Conservation (phyloP, 129 eudicot genomes). For the Sambucus nigra region DNA sequence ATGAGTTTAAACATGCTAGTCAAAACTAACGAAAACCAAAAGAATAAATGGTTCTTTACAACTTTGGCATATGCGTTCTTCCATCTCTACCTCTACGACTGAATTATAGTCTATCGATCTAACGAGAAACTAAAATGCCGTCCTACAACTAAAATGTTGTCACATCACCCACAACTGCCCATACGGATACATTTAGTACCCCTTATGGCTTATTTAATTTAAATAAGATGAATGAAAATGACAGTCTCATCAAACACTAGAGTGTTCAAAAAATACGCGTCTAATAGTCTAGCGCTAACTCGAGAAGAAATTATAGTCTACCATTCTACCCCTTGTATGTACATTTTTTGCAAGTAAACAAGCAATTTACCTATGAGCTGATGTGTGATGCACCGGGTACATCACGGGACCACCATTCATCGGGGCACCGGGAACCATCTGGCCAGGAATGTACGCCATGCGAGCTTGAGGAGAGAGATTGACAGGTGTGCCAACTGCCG, state of each 20-base stretch:
- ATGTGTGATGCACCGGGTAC: slow-evolving; percentile 39
- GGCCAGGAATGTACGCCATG: slow-evolving; percentile 45
- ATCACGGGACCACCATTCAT: slow-evolving; percentile 39
- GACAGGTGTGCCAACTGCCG: slow-evolving; percentile 78
- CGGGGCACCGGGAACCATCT: slow-evolving; percentile 52
- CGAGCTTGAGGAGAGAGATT: slow-evolving; percentile 39
- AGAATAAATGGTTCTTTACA: neutral
- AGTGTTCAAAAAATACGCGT: neutral
- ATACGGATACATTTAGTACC: neutral
- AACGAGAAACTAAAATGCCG: neutral
- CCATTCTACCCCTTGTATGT: slow-evolving; percentile 25
- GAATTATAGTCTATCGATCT: neutral
- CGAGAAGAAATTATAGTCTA: slow-evolving; percentile 10
- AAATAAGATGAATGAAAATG: slow-evolving; percentile 1
- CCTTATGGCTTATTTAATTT: neutral
- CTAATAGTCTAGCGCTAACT: slow-evolving; percentile 1
- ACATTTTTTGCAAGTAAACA: slow-evolving; percentile 8
- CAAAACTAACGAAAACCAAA: neutral
- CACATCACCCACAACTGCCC: neutral
- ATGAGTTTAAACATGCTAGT: neutral
- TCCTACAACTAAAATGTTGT: slow-evolving; percentile 3
- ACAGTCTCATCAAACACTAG: neutral
- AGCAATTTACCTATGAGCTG: slow-evolving; percentile 48
- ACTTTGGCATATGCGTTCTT: neutral
- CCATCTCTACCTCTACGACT: neutral